Conservation (phyloP, 2,329 filamentous ascomycete genomes). For the Pestalotiopsis sp. region DNA sequence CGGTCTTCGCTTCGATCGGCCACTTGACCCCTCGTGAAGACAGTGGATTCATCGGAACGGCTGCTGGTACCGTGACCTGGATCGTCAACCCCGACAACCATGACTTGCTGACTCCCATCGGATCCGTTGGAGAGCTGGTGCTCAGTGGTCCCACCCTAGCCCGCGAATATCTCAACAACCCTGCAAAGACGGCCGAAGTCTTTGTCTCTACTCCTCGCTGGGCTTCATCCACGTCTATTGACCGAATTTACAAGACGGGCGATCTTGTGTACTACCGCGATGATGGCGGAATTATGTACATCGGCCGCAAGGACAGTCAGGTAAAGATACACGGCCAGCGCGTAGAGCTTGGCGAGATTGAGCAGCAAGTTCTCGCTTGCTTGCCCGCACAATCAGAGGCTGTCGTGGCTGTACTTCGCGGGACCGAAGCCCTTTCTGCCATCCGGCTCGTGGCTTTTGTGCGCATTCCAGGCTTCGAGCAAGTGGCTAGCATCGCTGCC, state of each 20-base stretch:
- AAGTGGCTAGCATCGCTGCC: background rate
- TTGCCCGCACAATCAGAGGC: slow-evolving; percentile 11
- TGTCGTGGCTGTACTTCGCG: slow-evolving; percentile 3
- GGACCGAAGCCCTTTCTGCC: background rate
- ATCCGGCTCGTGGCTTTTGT: slow-evolving; percentile 11
- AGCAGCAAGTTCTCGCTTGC: slow-evolving; percentile 19
- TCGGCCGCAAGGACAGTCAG: slow-evolving; percentile 16
- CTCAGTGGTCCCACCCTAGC: slow-evolving; percentile 19
- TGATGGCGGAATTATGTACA: slow-evolving; percentile 32
- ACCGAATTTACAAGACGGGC: slow-evolving; percentile 40
- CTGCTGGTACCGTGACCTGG: slow-evolving; percentile 13
- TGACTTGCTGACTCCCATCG: slow-evolving; percentile 16
- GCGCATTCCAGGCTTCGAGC: background rate
- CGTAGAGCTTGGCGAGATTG: slow-evolving; percentile 16
- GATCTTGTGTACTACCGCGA: slow-evolving; percentile 39
- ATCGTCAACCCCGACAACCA: slow-evolving; percentile 13
- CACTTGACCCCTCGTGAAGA: slow-evolving; percentile 1
- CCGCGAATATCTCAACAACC: slow-evolving; percentile 33
- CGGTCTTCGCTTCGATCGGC: slow-evolving; percentile 8
- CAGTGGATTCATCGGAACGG: slow-evolving; percentile 29
- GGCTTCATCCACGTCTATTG: slow-evolving; percentile 14
- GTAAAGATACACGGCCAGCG: slow-evolving; percentile 16
- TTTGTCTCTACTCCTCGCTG: slow-evolving; percentile 26
- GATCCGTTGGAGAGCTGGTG: slow-evolving; percentile 20
- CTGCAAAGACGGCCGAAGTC: slow-evolving; percentile 18